phyloP scores from a whole-genome alignment of 192 early-diverging fungal species.

The Cladochytrium replicatum region DNA sequence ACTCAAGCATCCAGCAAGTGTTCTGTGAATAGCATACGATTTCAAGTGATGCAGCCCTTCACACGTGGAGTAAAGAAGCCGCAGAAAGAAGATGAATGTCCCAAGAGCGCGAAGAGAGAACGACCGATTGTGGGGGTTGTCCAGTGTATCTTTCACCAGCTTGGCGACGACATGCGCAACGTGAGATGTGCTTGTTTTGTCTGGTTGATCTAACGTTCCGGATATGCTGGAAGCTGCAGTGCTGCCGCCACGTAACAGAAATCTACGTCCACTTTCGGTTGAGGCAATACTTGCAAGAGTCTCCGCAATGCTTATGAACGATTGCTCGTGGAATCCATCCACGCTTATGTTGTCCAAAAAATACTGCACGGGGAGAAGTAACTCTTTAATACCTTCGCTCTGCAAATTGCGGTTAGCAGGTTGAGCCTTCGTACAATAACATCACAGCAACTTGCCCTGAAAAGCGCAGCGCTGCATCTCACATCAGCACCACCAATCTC shows the following conservation, averaged over 20 bases:
- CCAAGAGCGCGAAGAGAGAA: conserved; percentile 20
- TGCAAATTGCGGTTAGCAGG: no score
- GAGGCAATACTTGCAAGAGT: conserved; percentile 31
- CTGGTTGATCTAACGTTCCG: no score
- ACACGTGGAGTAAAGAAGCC: conserved; percentile 38
- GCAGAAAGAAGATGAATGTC: conserved; percentile 33
- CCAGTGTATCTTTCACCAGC: conserved; percentile 12
- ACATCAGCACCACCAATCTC: no score
- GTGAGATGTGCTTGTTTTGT: conserved; percentile 6
- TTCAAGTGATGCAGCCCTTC: conserved; percentile 29
- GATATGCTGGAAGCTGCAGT: no score
- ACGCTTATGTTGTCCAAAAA: conserved; percentile 2
- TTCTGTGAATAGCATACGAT: conserved; percentile 18
- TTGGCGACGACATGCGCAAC: conserved; percentile 14
- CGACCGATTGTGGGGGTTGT: neutral
- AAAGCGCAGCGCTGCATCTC: no score
- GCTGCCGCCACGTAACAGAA: conserved; percentile 16
- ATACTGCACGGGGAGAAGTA: conserved; percentile 24
- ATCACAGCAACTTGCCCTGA: no score
- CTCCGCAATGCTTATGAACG: conserved; percentile 26
- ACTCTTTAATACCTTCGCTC: conserved; percentile 17
- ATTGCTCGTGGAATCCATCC: neutral
- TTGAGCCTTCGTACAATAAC: no score
- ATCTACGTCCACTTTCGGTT: conserved; percentile 20
- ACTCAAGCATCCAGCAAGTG: conserved; percentile 16